These are phyloP conservation scores for Cryomyces minteri DNA, from an alignment of 495 filamentous ascomycete species.

Conservation along the genomic window DNA sequence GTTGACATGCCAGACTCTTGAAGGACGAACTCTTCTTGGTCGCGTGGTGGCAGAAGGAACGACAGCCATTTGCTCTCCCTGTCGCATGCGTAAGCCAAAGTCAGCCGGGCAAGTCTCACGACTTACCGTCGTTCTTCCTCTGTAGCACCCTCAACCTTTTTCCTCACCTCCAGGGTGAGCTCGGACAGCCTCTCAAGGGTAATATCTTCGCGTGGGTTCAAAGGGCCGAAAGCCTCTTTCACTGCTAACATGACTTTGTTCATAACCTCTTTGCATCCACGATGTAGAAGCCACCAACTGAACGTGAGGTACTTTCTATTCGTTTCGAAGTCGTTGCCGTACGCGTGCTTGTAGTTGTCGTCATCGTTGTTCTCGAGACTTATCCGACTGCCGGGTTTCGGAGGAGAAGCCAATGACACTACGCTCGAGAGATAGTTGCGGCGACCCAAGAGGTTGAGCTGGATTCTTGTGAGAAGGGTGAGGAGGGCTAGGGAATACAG, in stretches of 20 bases:
- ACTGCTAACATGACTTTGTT: constrained; percentile 62
- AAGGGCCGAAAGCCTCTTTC: constrained; percentile 62
- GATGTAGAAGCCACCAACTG: constrained; percentile 94
- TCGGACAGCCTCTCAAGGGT: constrained; percentile 58
- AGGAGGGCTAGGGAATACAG: constrained; percentile 82
- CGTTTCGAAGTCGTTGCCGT: constrained; percentile 83
- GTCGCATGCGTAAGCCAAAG: neutral
- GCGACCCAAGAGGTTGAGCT: constrained; percentile 91
- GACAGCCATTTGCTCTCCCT: constrained; percentile 52
- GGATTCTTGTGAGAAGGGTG: constrained; percentile 81
- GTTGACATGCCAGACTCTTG: constrained; percentile 54
- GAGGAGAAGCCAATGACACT: constrained; percentile 60
- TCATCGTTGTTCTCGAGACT: constrained; percentile 80
- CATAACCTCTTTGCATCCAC: constrained; percentile 70
- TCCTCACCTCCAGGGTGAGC: constrained; percentile 59
- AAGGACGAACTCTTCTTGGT: constrained; percentile 66
- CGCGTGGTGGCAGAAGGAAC: constrained; percentile 60
- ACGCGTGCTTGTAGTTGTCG: constrained; percentile 54
- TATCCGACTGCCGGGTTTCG: constrained; percentile 43
- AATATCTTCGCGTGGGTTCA: constrained; percentile 79
- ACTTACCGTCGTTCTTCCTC: constrained; percentile 44
- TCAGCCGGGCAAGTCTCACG: neutral
- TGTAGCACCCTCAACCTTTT: constrained; percentile 61
- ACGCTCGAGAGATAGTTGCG: constrained; percentile 91
- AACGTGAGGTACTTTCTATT: constrained; percentile 89